These are phyloP conservation scores for Eimeria sp. DNA, from an alignment of 169 alveolate genomes.

Conservation along the genomic window DNA sequence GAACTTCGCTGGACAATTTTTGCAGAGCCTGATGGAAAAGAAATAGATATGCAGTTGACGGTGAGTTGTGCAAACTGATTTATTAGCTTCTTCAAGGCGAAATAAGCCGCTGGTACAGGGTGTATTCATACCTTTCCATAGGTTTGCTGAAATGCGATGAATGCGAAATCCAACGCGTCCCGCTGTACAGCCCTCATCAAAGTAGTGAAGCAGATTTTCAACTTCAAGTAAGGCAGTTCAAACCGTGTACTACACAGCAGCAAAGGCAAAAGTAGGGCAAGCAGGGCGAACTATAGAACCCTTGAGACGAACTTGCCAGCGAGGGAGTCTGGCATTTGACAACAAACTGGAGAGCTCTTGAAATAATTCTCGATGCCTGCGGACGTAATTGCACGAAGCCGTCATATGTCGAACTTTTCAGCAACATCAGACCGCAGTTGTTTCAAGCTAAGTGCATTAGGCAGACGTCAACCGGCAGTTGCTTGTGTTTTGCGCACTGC, in stretches of 20 bases:
- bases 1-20: background rate
- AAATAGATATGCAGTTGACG: background rate
- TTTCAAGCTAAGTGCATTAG: background rate
- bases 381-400: background rate
- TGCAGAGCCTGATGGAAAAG: background rate
- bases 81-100: background rate
- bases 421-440: background rate
- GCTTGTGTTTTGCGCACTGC: constrained; percentile 8
- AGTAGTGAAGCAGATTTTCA: background rate
- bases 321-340: constrained; percentile 36
- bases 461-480: background rate
- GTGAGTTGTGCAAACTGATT: background rate
- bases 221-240: background rate
- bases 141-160: background rate
- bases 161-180: background rate
- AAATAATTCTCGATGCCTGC: constrained; percentile 17
- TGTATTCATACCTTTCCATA: background rate
- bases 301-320: constrained; percentile 40
- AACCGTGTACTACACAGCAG: background rate
- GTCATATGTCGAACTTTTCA: background rate
- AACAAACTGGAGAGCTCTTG: background rate
- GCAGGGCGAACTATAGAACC: background rate
- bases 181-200: constrained; percentile 33
- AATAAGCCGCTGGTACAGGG: background rate
- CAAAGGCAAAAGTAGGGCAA: background rate